A percentile compares a stretch with the other conserved stretches of the same genome.
Evolutionary conservation across 2,329 filamentous ascomycete genomes (phyloP).

Genomic region (Aquanectria penicillioides): DNA sequence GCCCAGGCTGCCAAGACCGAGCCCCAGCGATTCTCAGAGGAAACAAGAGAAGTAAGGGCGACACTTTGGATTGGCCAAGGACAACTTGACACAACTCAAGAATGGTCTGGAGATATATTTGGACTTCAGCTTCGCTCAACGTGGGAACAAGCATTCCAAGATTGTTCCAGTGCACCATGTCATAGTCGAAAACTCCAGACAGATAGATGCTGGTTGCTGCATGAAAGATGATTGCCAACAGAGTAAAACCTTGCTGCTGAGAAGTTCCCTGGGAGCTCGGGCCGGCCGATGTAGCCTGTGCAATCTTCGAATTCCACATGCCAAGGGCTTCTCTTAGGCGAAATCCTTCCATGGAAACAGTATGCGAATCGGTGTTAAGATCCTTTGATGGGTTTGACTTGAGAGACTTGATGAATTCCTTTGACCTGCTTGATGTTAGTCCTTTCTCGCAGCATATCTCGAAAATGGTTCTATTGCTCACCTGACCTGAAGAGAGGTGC

Average conservation of each 20-base stretch:
- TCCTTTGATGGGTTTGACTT: fast-evolving
- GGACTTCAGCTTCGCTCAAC: slow-evolving; percentile 32
- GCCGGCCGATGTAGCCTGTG: too few species aligned
- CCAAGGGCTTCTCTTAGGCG: slow-evolving; percentile 26
- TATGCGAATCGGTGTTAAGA: background rate
- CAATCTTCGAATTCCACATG: too few species aligned
- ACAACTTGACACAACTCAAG: slow-evolving; percentile 28
- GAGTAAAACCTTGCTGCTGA: slow-evolving; percentile 23
- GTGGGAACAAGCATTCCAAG: slow-evolving; percentile 36
- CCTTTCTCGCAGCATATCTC: fast-evolving
- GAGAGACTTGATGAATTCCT: background rate
- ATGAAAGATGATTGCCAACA: slow-evolving; percentile 39
- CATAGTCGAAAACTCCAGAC: slow-evolving; percentile 50
- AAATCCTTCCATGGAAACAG: slow-evolving; percentile 35
- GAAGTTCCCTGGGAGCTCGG: too few species aligned
- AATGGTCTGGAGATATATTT: slow-evolving; percentile 39
- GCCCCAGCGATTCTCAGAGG: slow-evolving; percentile 49
- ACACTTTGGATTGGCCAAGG: slow-evolving; percentile 36
- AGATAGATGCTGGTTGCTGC: slow-evolving; percentile 50
- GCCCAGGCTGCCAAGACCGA: slow-evolving; percentile 35
- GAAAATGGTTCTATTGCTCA: slow-evolving; percentile 22
- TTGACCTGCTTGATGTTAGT: slow-evolving; percentile 8
- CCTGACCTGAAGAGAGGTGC: slow-evolving; percentile 45
- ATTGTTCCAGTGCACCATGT: slow-evolving; percentile 42
- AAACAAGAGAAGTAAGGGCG: slow-evolving; percentile 47